A percentile compares a stretch with the other conserved stretches of the same genome.
Conservation (phyloP, 345 rosid species). For the Viola odorata region DNA sequence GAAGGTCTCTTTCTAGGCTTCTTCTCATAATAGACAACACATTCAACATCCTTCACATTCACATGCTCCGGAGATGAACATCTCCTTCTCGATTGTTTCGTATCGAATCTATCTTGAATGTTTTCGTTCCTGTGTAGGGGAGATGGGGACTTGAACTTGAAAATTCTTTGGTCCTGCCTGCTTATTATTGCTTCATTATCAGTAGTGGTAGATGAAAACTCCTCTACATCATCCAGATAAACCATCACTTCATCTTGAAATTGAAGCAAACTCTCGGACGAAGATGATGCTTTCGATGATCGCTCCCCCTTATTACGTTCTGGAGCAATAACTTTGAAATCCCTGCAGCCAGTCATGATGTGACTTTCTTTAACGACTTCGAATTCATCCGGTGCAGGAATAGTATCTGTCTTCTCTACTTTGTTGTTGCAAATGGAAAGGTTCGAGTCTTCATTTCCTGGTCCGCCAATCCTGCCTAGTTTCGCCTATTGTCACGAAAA, state of each 20-base stretch:
- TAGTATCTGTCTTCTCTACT: constrained; percentile 6
- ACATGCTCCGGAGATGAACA: constrained; percentile 27
- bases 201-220: constrained; percentile 27
- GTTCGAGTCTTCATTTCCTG: no score
- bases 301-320: constrained; percentile 11
- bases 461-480: no score
- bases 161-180: constrained; percentile 45
- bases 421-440: not conserved
- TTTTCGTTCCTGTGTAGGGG: not conserved
- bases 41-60: constrained; percentile 26
- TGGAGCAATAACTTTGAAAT: not conserved
- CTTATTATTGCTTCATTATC: constrained; percentile 16
- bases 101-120: not conserved
- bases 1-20: constrained; percentile 20
- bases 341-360: no score
- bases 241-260: constrained; percentile 29
- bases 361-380: no score
- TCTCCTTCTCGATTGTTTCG: constrained; percentile 26
- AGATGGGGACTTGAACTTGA: constrained; percentile 51
- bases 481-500: no score
- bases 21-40: constrained; percentile 34
- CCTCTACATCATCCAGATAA: constrained; percentile 52
- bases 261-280: constrained; percentile 38
- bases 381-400: no score
- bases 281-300: constrained; percentile 26